Base-by-base conservation (phyloP, 768 basidiomycete species). In the Suillus bovinus region DNA sequence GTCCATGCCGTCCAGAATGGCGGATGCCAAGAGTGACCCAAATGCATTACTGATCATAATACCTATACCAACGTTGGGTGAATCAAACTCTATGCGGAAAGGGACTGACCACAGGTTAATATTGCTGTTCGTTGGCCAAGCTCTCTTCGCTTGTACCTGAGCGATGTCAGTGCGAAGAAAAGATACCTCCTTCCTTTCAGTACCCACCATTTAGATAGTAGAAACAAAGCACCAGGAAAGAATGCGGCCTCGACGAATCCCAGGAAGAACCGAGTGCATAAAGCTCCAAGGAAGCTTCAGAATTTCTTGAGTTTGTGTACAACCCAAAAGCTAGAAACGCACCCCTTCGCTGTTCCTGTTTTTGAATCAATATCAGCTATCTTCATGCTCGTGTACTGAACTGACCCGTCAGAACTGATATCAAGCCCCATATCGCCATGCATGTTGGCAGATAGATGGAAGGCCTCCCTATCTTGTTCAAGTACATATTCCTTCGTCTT, bases 41-140 rank as follows among this genome's bases (percentile, higher is more conserved):
- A 93, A 92, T 0, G 91, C 92, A 78, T 93, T 94, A 60, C 85
- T 86, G 58, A 93, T 86, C 33, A 93, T 78, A 67, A 82, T 86
- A 22, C 92, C 59, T 49, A 39, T 39, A 29, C 36, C 17, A 39
- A 56, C 17, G 38, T 56, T 56, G 11, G 38, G 16, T 39, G 38
- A 11, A 20, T 56, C 38, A 27, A 27, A 20, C 29, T 27, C 20
- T 20, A 27, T 27, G 29, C 20, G 17, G 3, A 10, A 56, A 56
- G 22, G 11, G 24, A 31, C 52, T 56, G 16, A 53, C 52, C 91
- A 63, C 89, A 90, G 44, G 82, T 83, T 34, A 93, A 78, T 53
- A 89, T 70, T 6, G 90, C 87, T 14, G 83, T 89, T 58, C 90
- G 80, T 57, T 86, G 77, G 44, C 88, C 91, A 44, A 93, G 78